These are phyloP conservation scores for Colletotrichum lentis DNA, from an alignment of 2,329 filamentous ascomycete genomes.

Conservation along the genomic window DNA sequence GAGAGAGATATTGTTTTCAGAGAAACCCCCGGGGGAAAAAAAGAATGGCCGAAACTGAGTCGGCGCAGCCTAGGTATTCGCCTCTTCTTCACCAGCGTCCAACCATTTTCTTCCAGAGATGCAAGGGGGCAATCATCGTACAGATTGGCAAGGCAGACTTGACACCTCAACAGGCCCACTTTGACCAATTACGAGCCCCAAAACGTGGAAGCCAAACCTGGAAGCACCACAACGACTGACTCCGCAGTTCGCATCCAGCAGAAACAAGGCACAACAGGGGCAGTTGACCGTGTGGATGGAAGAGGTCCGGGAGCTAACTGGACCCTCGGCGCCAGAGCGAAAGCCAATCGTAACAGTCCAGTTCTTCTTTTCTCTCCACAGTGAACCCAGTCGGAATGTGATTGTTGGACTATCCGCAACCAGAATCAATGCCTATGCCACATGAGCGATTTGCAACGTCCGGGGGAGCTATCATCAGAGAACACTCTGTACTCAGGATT, in stretches of 20 bases:
- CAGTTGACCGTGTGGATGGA: neutral
- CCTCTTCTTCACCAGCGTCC: neutral
- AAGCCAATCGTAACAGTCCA: neutral
- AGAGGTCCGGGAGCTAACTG: neutral
- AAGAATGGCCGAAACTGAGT: neutral
- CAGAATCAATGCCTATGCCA: too few relatives aligned
- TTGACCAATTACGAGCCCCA: neutral
- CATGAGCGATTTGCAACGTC: too few relatives aligned
- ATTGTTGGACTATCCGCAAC: too few relatives aligned
- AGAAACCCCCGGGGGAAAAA: neutral
- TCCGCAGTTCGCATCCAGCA: neutral
- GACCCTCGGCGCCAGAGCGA: neutral
- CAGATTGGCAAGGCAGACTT: conserved; percentile 16
- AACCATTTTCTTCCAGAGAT: neutral
- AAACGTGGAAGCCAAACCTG: too few relatives aligned
- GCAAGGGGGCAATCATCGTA: conserved; percentile 10
- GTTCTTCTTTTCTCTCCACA: too few relatives aligned
- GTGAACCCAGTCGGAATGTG: too few relatives aligned
- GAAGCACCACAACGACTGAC: neutral
- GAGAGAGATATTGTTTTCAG: neutral
- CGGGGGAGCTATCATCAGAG: too few relatives aligned
- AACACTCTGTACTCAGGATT: too few relatives aligned
- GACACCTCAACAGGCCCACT: neutral
- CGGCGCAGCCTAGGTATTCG: conserved; percentile 2
- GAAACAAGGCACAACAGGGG: neutral